Percentiles rank a stretch among this genome's conserved stretches.
Conservation (phyloP, 2,329 filamentous ascomycete genomes). For the Coniochaeta sp. region DNA sequence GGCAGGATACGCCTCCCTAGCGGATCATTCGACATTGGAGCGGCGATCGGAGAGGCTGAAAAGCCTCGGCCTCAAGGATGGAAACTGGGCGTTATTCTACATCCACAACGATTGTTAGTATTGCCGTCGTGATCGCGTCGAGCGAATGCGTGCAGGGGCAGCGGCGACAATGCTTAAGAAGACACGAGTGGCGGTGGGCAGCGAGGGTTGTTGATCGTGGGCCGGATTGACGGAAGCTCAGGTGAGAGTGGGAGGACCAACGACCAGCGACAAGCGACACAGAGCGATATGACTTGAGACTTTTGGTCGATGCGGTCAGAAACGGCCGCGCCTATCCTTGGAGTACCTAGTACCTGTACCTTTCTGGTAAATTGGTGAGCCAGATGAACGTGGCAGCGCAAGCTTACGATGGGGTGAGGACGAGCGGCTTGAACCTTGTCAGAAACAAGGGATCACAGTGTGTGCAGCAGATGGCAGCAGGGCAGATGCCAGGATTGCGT, state of each 20-base stretch:
- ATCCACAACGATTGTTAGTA: conserved; percentile 1
- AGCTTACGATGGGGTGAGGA: background rate
- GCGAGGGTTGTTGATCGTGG: background rate
- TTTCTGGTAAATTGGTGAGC: background rate
- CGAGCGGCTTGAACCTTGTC: background rate
- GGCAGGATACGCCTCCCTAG: conserved; percentile 55
- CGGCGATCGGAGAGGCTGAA: conserved; percentile 4
- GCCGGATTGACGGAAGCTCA: background rate
- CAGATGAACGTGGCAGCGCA: background rate
- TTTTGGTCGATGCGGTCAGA: background rate
- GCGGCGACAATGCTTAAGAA: background rate
- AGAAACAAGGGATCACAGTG: background rate
- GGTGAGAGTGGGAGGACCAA: background rate
- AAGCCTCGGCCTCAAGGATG: conserved; percentile 6
- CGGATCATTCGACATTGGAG: conserved; percentile 55
- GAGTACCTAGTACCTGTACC: background rate
- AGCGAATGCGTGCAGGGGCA: background rate
- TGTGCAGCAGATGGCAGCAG: background rate
- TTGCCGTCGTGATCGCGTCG: background rate
- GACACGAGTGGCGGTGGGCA: background rate
- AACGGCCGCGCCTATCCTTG: background rate
- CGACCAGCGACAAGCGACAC: background rate
- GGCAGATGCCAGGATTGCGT: background rate
- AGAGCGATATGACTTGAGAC: background rate
- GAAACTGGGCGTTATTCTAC: background rate